Evolutionary conservation across 805 yeast genomes (phyloP).

Genomic region (Clavispora phyllophila): DNA sequence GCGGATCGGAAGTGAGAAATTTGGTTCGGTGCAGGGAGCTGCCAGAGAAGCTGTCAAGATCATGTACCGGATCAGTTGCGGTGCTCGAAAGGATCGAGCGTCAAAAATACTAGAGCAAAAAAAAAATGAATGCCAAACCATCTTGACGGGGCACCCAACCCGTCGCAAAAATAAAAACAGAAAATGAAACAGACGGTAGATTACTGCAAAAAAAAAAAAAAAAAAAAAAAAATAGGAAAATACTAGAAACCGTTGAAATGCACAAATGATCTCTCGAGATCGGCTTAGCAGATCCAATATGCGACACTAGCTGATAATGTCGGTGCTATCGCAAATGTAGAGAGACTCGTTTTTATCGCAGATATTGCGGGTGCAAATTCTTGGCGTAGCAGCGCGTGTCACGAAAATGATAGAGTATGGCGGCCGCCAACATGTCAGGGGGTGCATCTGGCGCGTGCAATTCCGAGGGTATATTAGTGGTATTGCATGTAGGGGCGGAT

Average conservation of each 20-base stretch:
- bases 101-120: neutral
- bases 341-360: neutral
- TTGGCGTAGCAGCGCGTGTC: neutral
- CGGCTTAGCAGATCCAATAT: neutral
- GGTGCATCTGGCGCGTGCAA: neutral
- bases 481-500: neutral
- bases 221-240: too few species aligned
- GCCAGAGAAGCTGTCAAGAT: neutral
- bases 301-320: neutral
- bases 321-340: neutral
- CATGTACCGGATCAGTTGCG: neutral
- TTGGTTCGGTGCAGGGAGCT: neutral
- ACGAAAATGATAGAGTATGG: neutral
- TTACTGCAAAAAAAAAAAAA: too few species aligned
- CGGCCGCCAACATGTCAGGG: neutral
- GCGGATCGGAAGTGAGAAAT: neutral
- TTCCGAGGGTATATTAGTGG: constrained; percentile 1
- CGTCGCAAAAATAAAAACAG: too few species aligned
- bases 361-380: neutral
- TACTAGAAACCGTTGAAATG: too few species aligned
- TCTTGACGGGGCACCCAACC: neutral
- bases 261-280: too few species aligned
- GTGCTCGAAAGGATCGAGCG: neutral
- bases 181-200: too few species aligned
- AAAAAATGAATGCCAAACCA: neutral